Percentiles rank a stretch among this genome's conserved stretches.
These are phyloP conservation scores for Trichosporon sp. DNA, from an alignment of 1,284 basidiomycete species.

Conservation along the genomic window DNA sequence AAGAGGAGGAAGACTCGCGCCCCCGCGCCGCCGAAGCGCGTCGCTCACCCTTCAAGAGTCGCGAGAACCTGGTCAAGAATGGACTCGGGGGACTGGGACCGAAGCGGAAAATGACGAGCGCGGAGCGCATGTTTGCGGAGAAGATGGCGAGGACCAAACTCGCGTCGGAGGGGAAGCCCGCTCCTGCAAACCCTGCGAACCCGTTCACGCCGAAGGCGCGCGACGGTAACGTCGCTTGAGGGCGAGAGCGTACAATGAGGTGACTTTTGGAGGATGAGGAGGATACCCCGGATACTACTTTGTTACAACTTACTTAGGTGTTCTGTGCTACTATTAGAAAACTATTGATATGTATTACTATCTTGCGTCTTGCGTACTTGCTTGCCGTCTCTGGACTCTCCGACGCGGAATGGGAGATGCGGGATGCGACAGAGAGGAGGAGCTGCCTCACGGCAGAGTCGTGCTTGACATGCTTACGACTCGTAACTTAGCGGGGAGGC, in stretches of 20 bases:
- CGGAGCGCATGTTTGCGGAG: conserved; percentile 16
- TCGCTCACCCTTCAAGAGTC: background rate
- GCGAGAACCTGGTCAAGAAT: conserved; percentile 18
- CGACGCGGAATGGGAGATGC: no score
- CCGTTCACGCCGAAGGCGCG: conserved; percentile 3
- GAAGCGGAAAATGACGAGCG: conserved; percentile 15
- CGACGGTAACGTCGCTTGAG: conserved; percentile 4
- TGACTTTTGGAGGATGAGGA: background rate
- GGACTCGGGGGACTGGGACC: background rate
- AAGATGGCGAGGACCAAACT: conserved; percentile 8
- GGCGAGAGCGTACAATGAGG: background rate
- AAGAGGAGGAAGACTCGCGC: conserved; percentile 25
- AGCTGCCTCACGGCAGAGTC: no score
- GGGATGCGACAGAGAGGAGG: no score
- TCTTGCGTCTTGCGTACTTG: background rate
- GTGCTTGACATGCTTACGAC: no score
- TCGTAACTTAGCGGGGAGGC: no score
- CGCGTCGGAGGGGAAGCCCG: background rate
- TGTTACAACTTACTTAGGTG: no score
- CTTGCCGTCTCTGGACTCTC: background rate
- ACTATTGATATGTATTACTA: conserved; percentile 7
- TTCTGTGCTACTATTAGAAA: conserved; percentile 5
- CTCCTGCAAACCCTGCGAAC: background rate
- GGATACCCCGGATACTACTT: background rate
- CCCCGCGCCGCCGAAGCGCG: background rate